Evolutionary conservation across 495 filamentous ascomycete genomes (phyloP), one percentile per base, ranked within the genome.

Genomic region (Penicillium silybi): DNA sequence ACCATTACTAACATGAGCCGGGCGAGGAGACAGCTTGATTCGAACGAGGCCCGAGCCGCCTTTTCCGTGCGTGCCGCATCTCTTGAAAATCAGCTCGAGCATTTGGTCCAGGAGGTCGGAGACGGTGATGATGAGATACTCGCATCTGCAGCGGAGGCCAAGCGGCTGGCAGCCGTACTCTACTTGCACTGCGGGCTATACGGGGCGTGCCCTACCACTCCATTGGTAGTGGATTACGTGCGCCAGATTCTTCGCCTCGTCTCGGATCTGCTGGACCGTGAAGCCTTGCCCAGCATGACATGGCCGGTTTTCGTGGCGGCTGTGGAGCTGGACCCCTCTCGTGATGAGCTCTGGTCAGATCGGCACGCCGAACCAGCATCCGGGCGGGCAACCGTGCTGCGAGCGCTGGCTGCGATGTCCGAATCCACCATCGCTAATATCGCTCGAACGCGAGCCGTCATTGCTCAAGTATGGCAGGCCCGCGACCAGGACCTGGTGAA

Each of bases 301-400:
- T 76, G 70, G 69, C 72, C 73, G n/a, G 55, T 76, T 1, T 76
- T 76, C 49, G 73, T 76, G 40, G 73, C 70, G 3, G 71, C 70
- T 3, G 69, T 75, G 10, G 73, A 76, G 40, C 60, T 76, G 2
- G 69, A 76, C 26, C 71, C 73, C 3, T 48, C 63, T 2, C 58
- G 67, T 13, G 72, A 76, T 41, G 66, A 74, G 40, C 44, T 73
- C 6, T 73, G 66, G 61, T 56, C 48, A 1, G 61, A 62, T n/a
- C 40, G 38, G 1, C 45, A 53, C 18, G 53, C 47, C 7, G 47
- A 56, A 3, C 35, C 56, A 0, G 61, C 62, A 2, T 68, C 67
- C 25, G 71, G 71, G 5, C 62, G 74, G 26, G 62, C 66, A n/a
- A 57, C 71, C 9, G 66, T 76, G 2, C 52, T 76, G n/a, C 65